Conservation (phyloP, 768 basidiomycete species). For the Psilocybe azurescens region DNA sequence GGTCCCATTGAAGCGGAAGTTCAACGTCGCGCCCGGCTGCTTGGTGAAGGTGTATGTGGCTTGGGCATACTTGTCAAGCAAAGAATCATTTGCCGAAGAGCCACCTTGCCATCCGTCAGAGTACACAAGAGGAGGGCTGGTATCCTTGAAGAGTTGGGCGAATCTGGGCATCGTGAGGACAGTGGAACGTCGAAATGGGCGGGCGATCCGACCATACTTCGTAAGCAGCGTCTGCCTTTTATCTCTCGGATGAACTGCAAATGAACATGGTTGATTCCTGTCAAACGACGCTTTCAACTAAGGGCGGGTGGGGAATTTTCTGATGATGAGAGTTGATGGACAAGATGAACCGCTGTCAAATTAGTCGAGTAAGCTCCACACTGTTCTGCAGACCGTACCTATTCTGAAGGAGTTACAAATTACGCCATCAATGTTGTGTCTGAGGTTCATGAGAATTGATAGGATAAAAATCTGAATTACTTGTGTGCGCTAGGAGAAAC, state of each 20-base stretch:
- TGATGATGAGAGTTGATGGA: background rate
- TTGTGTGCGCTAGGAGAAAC: too few relatives aligned
- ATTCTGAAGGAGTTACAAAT: background rate
- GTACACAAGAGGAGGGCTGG: slow-evolving; percentile 30
- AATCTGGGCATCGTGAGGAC: slow-evolving; percentile 29
- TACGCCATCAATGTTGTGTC: background rate
- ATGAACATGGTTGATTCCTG: background rate
- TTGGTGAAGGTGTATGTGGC: slow-evolving; percentile 44
- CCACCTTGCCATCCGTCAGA: slow-evolving; percentile 30
- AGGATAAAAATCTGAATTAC: slow-evolving; percentile 4
- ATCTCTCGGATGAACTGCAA: background rate
- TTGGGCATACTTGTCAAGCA: slow-evolving; percentile 23
- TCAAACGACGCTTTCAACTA: background rate
- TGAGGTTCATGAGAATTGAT: background rate
- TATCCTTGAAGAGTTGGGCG: slow-evolving; percentile 32
- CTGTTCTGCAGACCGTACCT: background rate
- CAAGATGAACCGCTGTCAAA: slow-evolving; percentile 7
- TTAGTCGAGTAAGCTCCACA: background rate
- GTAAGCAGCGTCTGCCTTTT: background rate
- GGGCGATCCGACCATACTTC: background rate
- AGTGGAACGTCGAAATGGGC: background rate
- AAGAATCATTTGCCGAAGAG: slow-evolving; percentile 18
- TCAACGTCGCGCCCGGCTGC: slow-evolving; percentile 26
- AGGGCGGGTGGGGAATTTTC: background rate
- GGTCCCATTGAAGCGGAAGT: slow-evolving; percentile 43